Percentiles rank a stretch among this genome's conserved stretches.
These are phyloP conservation scores for Ustilago hordei DNA, from an alignment of 1,284 basidiomycete species.

Conservation along the genomic window DNA sequence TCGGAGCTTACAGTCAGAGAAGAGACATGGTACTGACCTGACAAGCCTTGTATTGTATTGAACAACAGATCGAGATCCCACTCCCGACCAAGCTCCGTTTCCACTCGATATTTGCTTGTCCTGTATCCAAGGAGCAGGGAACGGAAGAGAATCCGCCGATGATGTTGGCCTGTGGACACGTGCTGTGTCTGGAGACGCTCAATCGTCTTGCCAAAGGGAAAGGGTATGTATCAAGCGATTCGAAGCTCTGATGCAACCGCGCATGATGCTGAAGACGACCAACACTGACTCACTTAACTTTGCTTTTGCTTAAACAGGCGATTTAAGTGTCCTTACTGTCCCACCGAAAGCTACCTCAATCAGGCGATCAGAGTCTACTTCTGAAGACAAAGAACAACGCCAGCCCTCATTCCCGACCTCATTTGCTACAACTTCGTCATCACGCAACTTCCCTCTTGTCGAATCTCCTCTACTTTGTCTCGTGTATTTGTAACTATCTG, in stretches of 20 bases:
- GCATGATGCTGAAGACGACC: neutral
- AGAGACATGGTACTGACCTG: constrained; percentile 2
- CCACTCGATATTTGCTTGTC: constrained; percentile 96
- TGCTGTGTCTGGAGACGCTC: constrained; percentile 60
- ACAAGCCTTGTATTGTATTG: neutral
- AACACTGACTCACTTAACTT: no score
- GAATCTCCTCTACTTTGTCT: neutral
- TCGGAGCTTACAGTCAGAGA: neutral
- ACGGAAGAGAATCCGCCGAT: constrained; percentile 94
- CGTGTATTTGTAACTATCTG: constrained; percentile 7
- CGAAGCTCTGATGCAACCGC: neutral
- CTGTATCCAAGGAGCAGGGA: constrained; percentile 96
- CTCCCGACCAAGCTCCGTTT: constrained; percentile 81
- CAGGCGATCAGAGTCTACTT: constrained; percentile 64
- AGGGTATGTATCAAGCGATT: constrained; percentile 73
- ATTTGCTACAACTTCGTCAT: neutral
- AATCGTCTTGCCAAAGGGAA: constrained; percentile 75
- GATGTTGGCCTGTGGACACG: constrained; percentile 94
- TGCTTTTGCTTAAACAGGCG: constrained; percentile 7
- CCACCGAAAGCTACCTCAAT: constrained; percentile 56
- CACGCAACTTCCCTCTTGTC: neutral
- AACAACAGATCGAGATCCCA: constrained; percentile 87
- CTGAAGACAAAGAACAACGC: constrained; percentile 14
- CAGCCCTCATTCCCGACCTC: neutral
- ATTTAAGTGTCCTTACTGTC: constrained; percentile 68